Base-by-base conservation (phyloP, 108 stramenopile species). In the Schizochytrium sp. region DNA sequence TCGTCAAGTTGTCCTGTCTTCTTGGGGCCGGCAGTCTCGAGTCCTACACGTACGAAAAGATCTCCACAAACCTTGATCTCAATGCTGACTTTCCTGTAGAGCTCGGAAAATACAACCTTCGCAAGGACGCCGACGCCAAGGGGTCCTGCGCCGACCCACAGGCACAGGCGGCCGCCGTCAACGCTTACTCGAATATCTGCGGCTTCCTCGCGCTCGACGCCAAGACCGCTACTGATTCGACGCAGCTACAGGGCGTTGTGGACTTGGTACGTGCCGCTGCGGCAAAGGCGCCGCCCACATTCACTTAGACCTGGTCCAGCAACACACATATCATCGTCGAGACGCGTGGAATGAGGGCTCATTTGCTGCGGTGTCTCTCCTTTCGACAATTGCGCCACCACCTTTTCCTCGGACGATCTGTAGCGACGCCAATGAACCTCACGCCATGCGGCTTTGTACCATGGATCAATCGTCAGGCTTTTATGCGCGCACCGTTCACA, bases 131-230 rank as follows among this genome's bases (percentile, higher is more conserved):
- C 88, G 45, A 29, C 55, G 43, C 60, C 16, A 5, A 88, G 0
- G 89, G 45, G 34, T 44, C 92, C 4, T 72, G 23, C 23, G 29
- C 76, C 8, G 60, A 90, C 87, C 57, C 45, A 41, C 57, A 88
- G 25, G 71, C 55, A 8, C 89, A 87, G 89, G 93, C 89, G 5
- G 16, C 48, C 18, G 90, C 93, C 6, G 87, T 94, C 5, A 92
- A 93, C 58, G 90, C 93, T 0, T 95, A 95, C 72, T 87, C 93
- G 0, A 95, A 95, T 88, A 57, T 95, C 41, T 93, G 93, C 53
- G 93, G 94, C 12, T 63, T 95, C 16, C 87, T 93, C 44, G 94
- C 94, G 14, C 58, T 95, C 44, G 92, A 92, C 58, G 89, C 89
- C 44, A 92, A 92, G 45, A 89, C 87, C 87, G 92, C 92, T 87